These are phyloP conservation scores for Saturnispora halmiae DNA, from an alignment of 805 yeast species.

Conservation along the genomic window DNA sequence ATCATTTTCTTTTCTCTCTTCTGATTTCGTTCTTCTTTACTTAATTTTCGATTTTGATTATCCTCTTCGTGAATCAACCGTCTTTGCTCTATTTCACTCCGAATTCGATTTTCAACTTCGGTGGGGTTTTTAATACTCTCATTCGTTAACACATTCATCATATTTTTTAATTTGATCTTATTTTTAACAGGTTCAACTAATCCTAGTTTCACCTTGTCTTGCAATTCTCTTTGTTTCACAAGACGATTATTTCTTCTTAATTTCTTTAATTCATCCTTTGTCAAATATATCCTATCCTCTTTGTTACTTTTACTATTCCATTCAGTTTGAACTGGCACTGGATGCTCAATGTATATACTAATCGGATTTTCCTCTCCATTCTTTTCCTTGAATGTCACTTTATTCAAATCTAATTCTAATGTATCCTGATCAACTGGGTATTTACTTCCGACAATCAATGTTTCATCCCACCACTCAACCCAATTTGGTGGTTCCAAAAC, in stretches of 20 bases:
- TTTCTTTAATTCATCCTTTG: constrained; percentile 69
- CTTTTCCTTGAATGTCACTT: constrained; percentile 28
- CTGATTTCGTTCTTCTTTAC: constrained; percentile 46
- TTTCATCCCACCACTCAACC: constrained; percentile 87
- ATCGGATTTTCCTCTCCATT: constrained; percentile 40
- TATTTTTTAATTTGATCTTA: constrained; percentile 72
- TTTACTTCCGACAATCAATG: constrained; percentile 33
- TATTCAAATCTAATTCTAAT: constrained; percentile 19
- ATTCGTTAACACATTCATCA: constrained; percentile 78
- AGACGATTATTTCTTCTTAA: constrained; percentile 63
- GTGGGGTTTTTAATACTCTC: constrained; percentile 89
- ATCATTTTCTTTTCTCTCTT: constrained; percentile 40
- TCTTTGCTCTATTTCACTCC: constrained; percentile 58
- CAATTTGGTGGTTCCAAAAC: constrained; percentile 52
- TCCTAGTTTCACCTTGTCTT: constrained; percentile 72
- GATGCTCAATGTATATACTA: constrained; percentile 73
- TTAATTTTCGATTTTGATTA: constrained; percentile 56
- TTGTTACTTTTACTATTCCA: constrained; percentile 36
- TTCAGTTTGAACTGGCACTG: constrained; percentile 53
- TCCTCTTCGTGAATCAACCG: constrained; percentile 44
- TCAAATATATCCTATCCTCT: constrained; percentile 43
- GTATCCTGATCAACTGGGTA: constrained; percentile 33
- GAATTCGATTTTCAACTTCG: constrained; percentile 64
- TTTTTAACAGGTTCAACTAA: constrained; percentile 83
- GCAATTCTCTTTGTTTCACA: constrained; percentile 54